Evolutionary conservation across 2,329 filamentous ascomycete species (phyloP).

Genomic region (Ambrosiella cleistominuta): DNA sequence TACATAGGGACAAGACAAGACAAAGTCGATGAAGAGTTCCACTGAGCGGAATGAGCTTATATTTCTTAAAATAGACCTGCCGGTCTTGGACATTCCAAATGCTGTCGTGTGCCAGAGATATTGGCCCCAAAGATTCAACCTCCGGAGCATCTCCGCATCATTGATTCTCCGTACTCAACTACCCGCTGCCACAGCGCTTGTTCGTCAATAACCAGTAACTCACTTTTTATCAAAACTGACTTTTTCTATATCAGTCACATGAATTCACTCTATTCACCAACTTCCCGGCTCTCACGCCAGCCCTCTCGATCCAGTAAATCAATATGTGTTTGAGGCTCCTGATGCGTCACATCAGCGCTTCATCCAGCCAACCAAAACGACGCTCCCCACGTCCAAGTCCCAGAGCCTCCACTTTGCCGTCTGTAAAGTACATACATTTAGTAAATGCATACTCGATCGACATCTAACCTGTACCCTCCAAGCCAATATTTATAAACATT

Average conservation of each 20-base stretch:
- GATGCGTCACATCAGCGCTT: slow-evolving; percentile 1
- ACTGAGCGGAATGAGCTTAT: neutral
- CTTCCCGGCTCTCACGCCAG: no score
- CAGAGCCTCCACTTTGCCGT: no score
- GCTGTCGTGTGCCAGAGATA: no score
- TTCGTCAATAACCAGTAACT: neutral
- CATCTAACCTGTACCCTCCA: no score
- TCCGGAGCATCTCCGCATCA: neutral
- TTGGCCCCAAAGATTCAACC: neutral
- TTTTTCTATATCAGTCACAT: neutral
- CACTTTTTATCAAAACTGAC: neutral
- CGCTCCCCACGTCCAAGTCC: neutral
- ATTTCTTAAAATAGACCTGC: neutral
- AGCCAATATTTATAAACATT: no score
- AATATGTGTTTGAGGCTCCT: neutral
- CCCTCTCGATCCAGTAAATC: neutral
- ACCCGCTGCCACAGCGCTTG: neutral
- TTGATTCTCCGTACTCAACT: neutral
- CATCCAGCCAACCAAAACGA: neutral
- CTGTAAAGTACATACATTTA: no score
- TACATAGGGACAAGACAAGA: no score
- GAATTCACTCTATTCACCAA: no score
- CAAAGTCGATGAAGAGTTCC: no score
- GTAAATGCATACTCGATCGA: no score
- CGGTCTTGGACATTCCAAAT: neutral